A percentile compares a stretch with the other conserved stretches of the same genome.
These are phyloP conservation scores for Fraxinus pennsylvanica DNA, from an alignment of 257 asterid species.

Conservation along the genomic window DNA sequence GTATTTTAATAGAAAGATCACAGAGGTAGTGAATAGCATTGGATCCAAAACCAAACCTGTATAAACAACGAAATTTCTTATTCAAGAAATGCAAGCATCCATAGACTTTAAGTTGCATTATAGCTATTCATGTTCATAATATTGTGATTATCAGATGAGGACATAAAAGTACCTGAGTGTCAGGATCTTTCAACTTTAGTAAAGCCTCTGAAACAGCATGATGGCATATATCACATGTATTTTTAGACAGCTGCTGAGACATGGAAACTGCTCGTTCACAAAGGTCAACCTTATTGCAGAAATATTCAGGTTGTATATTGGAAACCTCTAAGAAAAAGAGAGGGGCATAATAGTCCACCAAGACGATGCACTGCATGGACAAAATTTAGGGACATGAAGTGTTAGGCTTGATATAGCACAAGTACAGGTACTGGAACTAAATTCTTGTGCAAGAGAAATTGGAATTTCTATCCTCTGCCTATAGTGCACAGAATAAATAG, in stretches of 20 bases:
- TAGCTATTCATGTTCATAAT: neutral
- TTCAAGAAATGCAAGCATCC: neutral
- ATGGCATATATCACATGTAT: slow-evolving; percentile 76
- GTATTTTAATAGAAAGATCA: neutral
- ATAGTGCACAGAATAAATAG: neutral
- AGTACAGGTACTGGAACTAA: neutral
- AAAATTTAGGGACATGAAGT: neutral
- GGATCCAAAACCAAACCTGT: neutral
- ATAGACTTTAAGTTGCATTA: neutral
- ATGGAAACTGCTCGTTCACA: slow-evolving; percentile 48
- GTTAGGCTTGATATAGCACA: neutral
- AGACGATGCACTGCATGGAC: slow-evolving; percentile 62
- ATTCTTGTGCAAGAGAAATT: slow-evolving; percentile 4
- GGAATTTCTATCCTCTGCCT: neutral
- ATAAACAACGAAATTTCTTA: neutral
- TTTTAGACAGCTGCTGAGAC: slow-evolving; percentile 40
- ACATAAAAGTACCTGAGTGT: slow-evolving; percentile 60
- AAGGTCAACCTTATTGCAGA: slow-evolving; percentile 68
- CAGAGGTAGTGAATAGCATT: neutral
- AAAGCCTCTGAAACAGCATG: slow-evolving; percentile 67
- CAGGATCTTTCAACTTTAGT: slow-evolving; percentile 86
- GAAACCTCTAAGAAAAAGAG: slow-evolving; percentile 74
- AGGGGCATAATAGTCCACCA: slow-evolving; percentile 95
- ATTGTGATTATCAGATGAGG: neutral
- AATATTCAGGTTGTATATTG: slow-evolving; percentile 48